Evolutionary conservation across 495 filamentous ascomycete species (phyloP).

Genomic region (Hypoxylon trugodes): DNA sequence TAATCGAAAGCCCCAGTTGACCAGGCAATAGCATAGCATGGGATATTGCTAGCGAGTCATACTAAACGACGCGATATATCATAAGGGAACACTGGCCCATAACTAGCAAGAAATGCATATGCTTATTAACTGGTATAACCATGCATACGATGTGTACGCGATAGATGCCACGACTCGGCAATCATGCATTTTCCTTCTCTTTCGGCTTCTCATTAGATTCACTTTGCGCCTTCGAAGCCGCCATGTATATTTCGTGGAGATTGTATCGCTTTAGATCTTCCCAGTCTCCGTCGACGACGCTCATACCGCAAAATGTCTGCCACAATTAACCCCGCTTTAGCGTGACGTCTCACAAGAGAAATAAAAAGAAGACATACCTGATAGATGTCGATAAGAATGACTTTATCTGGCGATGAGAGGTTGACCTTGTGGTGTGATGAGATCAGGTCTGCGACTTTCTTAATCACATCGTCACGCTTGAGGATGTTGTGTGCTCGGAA

Average conservation of each 20-base stretch:
- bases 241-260: slow-evolving; percentile 54
- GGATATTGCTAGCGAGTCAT: no score
- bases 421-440: slow-evolving; percentile 77
- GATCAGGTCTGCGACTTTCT: slow-evolving; percentile 71
- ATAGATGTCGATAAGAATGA: slow-evolving; percentile 89
- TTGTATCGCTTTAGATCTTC: slow-evolving; percentile 58
- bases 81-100: no score
- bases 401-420: slow-evolving; percentile 78
- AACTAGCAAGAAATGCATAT: no score
- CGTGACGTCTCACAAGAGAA: background rate
- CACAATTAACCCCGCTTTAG: background rate
- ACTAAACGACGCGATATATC: no score
- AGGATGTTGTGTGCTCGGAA: slow-evolving; percentile 81
- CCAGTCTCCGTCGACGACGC: slow-evolving; percentile 61
- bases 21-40: no score
- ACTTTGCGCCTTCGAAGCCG: slow-evolving; percentile 36
- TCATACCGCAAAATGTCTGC: slow-evolving; percentile 56
- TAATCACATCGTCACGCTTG: slow-evolving; percentile 78
- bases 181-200: slow-evolving; percentile 1
- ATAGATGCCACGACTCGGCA: no score
- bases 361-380: slow-evolving; percentile 65
- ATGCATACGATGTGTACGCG: no score
- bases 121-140: no score
- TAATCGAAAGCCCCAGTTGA: no score
- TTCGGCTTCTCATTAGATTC: background rate